Evolutionary conservation across 2,329 filamentous ascomycete genomes (phyloP).

Genomic region (Diplodia corticola): DNA sequence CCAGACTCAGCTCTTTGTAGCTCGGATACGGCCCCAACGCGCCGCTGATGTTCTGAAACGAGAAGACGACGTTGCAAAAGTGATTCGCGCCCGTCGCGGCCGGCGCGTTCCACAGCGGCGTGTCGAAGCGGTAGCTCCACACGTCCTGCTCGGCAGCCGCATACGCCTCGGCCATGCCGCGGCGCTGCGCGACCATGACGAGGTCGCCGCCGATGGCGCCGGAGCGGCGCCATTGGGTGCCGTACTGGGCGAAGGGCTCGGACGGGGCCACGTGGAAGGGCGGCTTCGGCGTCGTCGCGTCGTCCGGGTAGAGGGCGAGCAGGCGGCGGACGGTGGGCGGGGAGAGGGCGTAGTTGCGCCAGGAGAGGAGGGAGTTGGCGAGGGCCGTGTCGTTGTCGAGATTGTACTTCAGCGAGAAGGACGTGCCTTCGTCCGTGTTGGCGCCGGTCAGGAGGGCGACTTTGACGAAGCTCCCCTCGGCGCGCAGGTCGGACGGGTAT

Average conservation of each 20-base stretch:
- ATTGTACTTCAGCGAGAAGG: conserved; percentile 52
- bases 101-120: conserved; percentile 44
- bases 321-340: conserved; percentile 37
- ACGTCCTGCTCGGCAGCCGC: conserved; percentile 46
- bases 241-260: conserved; percentile 18
- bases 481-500: conserved; percentile 29
- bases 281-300: conserved; percentile 24
- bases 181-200: conserved; percentile 54
- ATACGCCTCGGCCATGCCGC: conserved; percentile 51
- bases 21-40: conserved; percentile 30
- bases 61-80: conserved; percentile 48
- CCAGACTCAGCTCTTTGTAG: conserved; percentile 40
- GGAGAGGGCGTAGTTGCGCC: conserved; percentile 33
- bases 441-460: conserved; percentile 63
- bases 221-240: conserved; percentile 51
- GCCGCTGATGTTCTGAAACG: conserved; percentile 42
- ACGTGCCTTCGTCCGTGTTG: conserved; percentile 66
- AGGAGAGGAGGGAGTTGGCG: conserved; percentile 41
- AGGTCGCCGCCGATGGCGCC: conserved; percentile 52
- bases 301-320: conserved; percentile 34
- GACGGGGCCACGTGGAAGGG: conserved; percentile 6
- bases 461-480: conserved; percentile 58
- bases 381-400: conserved; percentile 58
- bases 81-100: conserved; percentile 48
- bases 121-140: conserved; percentile 61